Conservation (phyloP, 495 filamentous ascomycete species). For the Beverwykella pulmonaria region DNA sequence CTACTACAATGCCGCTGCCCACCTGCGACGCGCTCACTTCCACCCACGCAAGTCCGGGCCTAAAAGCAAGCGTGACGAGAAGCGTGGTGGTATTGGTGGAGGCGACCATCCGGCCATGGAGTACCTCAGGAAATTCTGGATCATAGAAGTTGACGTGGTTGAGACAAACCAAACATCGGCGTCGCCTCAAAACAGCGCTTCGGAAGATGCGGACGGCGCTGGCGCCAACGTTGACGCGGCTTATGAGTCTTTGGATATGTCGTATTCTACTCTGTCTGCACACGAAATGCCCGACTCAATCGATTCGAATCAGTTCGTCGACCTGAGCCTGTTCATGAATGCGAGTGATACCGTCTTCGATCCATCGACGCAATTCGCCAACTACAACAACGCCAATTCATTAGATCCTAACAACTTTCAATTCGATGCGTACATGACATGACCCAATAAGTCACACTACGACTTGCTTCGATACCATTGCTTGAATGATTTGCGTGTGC, state of each 20-base stretch:
- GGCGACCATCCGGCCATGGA: slow-evolving; percentile 82
- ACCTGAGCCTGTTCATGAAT: slow-evolving; percentile 8
- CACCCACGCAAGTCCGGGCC: slow-evolving; percentile 62
- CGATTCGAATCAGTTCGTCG: slow-evolving; percentile 8
- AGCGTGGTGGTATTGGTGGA: slow-evolving; percentile 79
- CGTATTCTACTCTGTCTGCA: neutral
- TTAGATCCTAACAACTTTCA: slow-evolving; percentile 8
- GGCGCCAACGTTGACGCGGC: neutral
- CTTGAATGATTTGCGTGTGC: neutral
- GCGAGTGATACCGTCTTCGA: neutral
- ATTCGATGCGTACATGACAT: slow-evolving; percentile 11
- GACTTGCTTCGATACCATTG: neutral
- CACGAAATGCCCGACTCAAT: neutral
- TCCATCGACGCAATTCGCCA: neutral
- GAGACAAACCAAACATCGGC: slow-evolving; percentile 36
- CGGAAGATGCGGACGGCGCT: neutral
- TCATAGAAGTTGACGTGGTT: slow-evolving; percentile 67
- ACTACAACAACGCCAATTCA: neutral
- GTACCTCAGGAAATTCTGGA: slow-evolving; percentile 74
- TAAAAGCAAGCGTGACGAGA: slow-evolving; percentile 61
- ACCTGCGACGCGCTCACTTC: slow-evolving; percentile 89
- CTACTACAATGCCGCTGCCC: slow-evolving; percentile 95
- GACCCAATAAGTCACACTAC: neutral
- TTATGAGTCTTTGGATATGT: neutral
- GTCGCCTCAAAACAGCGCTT: neutral